Evolutionary conservation across 495 filamentous ascomycete species (phyloP).

Genomic region (Annulohypoxylon maeteangense): DNA sequence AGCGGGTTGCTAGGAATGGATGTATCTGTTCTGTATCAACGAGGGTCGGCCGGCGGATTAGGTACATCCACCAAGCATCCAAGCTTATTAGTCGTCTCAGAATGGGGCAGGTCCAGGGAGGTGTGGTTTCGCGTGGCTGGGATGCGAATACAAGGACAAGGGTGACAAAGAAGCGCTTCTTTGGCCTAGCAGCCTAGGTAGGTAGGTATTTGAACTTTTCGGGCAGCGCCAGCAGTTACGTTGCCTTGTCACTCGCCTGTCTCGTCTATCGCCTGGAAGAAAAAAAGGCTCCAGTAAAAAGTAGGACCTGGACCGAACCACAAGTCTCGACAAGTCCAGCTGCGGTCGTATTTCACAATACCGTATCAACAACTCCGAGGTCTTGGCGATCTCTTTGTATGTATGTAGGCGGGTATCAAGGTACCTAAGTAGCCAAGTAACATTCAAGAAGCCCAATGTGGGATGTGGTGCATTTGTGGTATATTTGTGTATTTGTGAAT

Average conservation of each 20-base stretch:
- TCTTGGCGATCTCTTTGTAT: slow-evolving; percentile 41
- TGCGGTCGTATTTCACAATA: slow-evolving; percentile 37
- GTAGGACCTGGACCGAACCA: slow-evolving; percentile 21
- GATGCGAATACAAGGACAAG: slow-evolving; percentile 31
- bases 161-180: slow-evolving; percentile 23
- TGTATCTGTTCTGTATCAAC: not conserved
- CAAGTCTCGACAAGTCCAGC: slow-evolving; percentile 23
- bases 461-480: slow-evolving; percentile 1
- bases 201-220: not conserved
- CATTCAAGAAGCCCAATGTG: slow-evolving; percentile 1
- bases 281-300: slow-evolving; percentile 31
- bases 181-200: not conserved
- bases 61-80: slow-evolving; percentile 19
- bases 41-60: slow-evolving; percentile 18
- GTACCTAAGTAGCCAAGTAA: slow-evolving; percentile 1
- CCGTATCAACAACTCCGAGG: slow-evolving; percentile 39
- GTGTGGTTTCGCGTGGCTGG: slow-evolving; percentile 38
- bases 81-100: slow-evolving; percentile 45
- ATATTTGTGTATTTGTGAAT: too few relatives aligned
- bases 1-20: slow-evolving; percentile 35
- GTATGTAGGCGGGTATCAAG: slow-evolving; percentile 15
- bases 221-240: slow-evolving; percentile 37
- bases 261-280: not conserved
- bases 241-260: slow-evolving; percentile 30
- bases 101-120: slow-evolving; percentile 40